phyloP scores from a whole-genome alignment of 1,284 basidiomycete genomes.

The Papiliotrema fonsecae region DNA sequence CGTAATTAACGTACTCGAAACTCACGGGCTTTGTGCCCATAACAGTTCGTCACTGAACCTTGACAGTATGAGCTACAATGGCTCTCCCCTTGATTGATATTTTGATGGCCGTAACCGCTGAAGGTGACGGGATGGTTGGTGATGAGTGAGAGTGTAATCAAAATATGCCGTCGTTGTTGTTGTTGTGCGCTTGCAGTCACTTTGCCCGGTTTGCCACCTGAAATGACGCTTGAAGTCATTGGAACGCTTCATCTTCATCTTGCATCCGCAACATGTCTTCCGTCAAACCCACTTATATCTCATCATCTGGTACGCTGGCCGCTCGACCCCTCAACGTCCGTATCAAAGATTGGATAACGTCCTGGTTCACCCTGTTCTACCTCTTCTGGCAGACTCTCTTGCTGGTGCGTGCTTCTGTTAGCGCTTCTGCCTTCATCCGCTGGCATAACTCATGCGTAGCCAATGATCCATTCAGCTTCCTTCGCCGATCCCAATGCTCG shows the following conservation, averaged over 20 bases:
- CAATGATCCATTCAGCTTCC: neutral
- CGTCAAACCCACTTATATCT: conserved; percentile 20
- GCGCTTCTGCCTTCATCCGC: neutral
- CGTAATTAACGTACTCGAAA: neutral
- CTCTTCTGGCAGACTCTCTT: conserved; percentile 41
- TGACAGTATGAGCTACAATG: too few relatives aligned
- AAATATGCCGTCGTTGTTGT: too few relatives aligned
- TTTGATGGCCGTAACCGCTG: too few relatives aligned
- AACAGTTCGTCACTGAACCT: too few relatives aligned
- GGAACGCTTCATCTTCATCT: too few relatives aligned
- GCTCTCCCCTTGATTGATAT: too few relatives aligned
- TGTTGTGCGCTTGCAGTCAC: too few relatives aligned
- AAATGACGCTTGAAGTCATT: too few relatives aligned
- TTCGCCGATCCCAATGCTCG: conserved; percentile 1
- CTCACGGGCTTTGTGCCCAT: conserved; percentile 8
- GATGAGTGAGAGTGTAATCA: too few relatives aligned
- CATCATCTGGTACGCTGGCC: conserved; percentile 30
- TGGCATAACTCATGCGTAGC: neutral
- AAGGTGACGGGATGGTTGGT: too few relatives aligned
- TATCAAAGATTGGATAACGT: conserved; percentile 10
- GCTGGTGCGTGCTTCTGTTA: conserved; percentile 21
- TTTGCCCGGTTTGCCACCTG: too few relatives aligned
- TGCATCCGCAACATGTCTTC: neutral
- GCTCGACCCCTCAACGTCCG: conserved; percentile 25
- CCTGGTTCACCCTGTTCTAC: conserved; percentile 21